These are phyloP conservation scores for Metschnikowia continentalis DNA, from an alignment of 805 yeast species.

Conservation along the genomic window DNA sequence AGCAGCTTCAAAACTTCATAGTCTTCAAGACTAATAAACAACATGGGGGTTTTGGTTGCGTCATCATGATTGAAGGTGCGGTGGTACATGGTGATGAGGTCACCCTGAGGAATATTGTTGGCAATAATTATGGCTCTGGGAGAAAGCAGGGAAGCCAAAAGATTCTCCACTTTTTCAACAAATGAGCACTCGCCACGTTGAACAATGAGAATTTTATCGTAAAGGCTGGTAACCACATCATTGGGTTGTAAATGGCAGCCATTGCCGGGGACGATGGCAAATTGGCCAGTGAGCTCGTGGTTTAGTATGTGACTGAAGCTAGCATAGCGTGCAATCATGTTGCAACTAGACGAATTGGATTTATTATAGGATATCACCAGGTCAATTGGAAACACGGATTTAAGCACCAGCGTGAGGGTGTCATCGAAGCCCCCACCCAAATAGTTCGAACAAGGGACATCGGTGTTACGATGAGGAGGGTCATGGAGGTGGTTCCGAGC, in stretches of 20 bases:
- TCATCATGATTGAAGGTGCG: constrained; percentile 39
- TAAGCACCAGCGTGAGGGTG: constrained; percentile 23
- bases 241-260: constrained; percentile 26
- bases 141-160: constrained; percentile 29
- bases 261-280: constrained; percentile 23
- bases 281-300: constrained; percentile 22
- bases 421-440: constrained; percentile 5
- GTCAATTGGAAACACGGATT: constrained; percentile 42
- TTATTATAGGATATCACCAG: constrained; percentile 29
- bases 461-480: background rate
- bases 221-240: constrained; percentile 10
- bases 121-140: constrained; percentile 56
- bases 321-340: constrained; percentile 35
- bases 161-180: constrained; percentile 45
- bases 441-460: background rate
- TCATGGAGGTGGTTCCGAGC: no score
- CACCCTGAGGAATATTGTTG: constrained; percentile 44
- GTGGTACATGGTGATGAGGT: constrained; percentile 54
- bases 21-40: constrained; percentile 48
- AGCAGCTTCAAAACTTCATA: constrained; percentile 18
- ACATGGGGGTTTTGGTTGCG: constrained; percentile 41
- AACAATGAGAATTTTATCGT: constrained; percentile 22
- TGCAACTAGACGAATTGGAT: constrained; percentile 18
- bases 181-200: constrained; percentile 53
- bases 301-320: constrained; percentile 37